Evolutionary conservation across 108 stramenopile species (phyloP).

Genomic region (Cyclotella kingstonii): DNA sequence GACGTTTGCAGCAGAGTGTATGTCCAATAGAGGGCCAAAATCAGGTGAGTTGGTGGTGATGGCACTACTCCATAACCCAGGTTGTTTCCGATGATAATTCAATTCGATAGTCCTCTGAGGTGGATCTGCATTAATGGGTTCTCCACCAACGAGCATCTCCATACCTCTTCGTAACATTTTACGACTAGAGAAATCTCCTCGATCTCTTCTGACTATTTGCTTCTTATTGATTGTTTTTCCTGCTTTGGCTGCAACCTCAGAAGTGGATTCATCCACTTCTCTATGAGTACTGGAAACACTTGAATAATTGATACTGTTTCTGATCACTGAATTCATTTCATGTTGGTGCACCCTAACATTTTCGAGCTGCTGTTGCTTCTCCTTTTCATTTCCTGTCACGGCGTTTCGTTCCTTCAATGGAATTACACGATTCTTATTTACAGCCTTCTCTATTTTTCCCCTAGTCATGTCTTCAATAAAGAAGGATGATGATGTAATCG

Average conservation of each 20-base stretch:
- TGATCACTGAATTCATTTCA: not conserved
- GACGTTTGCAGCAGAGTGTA: constrained; percentile 49
- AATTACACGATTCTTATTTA: constrained; percentile 2
- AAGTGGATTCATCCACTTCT: constrained; percentile 1
- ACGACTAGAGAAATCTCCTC: constrained; percentile 27
- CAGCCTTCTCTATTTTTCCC: constrained; percentile 15
- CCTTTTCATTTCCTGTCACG: constrained; percentile 35
- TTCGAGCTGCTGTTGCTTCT: constrained; percentile 26
- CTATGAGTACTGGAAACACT: not conserved
- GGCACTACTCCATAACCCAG: constrained; percentile 53
- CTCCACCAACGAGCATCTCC: constrained; percentile 89
- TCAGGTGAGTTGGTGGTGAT: constrained; percentile 64
- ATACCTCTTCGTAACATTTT: constrained; percentile 85
- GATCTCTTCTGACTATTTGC: not conserved
- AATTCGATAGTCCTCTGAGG: constrained; percentile 69
- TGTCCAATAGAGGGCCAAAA: constrained; percentile 73
- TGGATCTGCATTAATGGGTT: constrained; percentile 86
- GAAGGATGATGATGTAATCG: too few species aligned
- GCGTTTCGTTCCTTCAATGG: constrained; percentile 24
- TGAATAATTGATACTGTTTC: too few species aligned
- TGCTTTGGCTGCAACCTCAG: not conserved
- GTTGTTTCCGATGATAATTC: constrained; percentile 47
- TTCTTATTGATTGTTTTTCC: constrained; percentile 9
- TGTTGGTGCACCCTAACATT: not conserved
- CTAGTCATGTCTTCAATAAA: constrained; percentile 13